These are phyloP conservation scores for Xylaria sp. DNA, from an alignment of 2,329 filamentous ascomycete species.

Conservation along the genomic window DNA sequence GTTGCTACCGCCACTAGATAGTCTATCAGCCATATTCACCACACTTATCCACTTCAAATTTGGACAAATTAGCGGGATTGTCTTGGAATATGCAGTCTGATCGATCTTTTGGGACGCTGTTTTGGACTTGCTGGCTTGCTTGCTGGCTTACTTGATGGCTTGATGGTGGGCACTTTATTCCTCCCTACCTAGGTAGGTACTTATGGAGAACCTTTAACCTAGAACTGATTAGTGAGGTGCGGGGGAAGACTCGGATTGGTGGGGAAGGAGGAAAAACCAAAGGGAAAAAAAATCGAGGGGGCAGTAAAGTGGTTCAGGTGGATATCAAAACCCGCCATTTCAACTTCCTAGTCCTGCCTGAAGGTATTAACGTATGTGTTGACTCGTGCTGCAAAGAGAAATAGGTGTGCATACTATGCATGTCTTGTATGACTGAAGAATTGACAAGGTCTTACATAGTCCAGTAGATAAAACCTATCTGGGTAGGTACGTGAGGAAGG, in stretches of 20 bases:
- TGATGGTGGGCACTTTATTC: not conserved
- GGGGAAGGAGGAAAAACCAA: slow-evolving; percentile 23
- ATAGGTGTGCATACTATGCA: not conserved
- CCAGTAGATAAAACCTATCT: not conserved
- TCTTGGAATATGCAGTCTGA: not conserved
- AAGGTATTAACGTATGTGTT: not conserved
- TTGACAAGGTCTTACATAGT: not conserved
- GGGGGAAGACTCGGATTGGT: slow-evolving; percentile 24
- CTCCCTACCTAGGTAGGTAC: too few species aligned
- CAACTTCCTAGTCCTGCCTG: not conserved
- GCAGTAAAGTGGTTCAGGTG: slow-evolving; percentile 6
- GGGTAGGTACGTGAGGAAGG: too few species aligned
- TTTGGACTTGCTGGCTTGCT: not conserved
- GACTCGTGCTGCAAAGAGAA: not conserved
- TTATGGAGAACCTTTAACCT: not conserved
- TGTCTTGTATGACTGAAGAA: not conserved
- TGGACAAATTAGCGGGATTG: not conserved
- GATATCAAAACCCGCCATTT: not conserved
- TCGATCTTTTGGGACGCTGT: not conserved
- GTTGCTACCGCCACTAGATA: not conserved
- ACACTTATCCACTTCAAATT: not conserved
- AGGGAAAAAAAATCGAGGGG: slow-evolving; percentile 15
- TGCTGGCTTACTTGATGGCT: too few species aligned
- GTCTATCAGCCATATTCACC: too few species aligned
- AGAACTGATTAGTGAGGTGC: slow-evolving; percentile 22